Evolutionary conservation across 352 stramenopile genomes (phyloP), one percentile per base, ranked within the genome.

Genomic region (Globisporangium paroecandrum): DNA sequence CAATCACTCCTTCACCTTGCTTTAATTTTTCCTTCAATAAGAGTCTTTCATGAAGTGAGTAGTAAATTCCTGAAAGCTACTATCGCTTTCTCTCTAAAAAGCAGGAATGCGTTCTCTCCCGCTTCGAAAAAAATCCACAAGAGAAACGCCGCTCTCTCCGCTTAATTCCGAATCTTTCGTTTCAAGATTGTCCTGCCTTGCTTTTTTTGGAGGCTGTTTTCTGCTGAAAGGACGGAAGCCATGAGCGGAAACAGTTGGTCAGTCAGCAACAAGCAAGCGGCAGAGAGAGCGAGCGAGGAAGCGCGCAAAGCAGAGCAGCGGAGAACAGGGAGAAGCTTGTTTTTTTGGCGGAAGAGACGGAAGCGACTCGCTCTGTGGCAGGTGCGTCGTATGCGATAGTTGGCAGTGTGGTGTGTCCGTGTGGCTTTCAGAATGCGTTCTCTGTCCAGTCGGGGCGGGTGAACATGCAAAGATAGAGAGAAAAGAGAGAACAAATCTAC

Each of bases 91-190:
- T 15, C 18, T 29, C 20, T 61, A 46, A 47, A 61, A 9, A 3
- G 18, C 32, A 51, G 29, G 47, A n/a, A 34, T 27, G n/a, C 8
- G 24, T 47, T 65, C 59, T 65, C 59, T 65, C 24, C 59, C 59
- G 41, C 59, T n/a, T 27, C 27, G 41, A 47, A 62, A 32, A 32
- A 32, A 32, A 62, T 62, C 56, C 56, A 62, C 56, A 29, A 47
- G 12, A 53, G 58, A 64, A 64, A 64, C 58, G 58, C 22, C 13
- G 41, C 18, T 49, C 0, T n/a, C 12, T 15, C 22, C 65, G 57
- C 29, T 61, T 43, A 69, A 61, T 34, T 65, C 46, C 57, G 57
- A 69, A 69, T 65, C 57, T 65, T 69, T 58, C 60, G 25, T 41
- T 65, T 65, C 57, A 69, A 69, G 57, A 65, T 69, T 65, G 60